Percentiles rank a stretch among this genome's conserved stretches.
These are phyloP conservation scores for Nitzschia sp. DNA, from an alignment of 108 stramenopile species.

Conservation along the genomic window DNA sequence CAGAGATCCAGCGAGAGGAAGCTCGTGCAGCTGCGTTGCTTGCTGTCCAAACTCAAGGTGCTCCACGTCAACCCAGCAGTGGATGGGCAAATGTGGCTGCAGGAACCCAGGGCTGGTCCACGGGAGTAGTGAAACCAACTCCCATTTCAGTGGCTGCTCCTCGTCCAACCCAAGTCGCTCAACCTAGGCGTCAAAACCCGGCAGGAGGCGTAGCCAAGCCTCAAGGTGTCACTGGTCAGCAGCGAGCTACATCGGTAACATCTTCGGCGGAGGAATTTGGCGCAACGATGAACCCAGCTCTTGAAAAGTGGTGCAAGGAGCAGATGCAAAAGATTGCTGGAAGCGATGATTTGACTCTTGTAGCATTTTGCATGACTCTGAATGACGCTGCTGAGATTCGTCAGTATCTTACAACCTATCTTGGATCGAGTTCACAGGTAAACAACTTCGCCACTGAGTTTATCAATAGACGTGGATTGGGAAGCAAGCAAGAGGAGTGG, in stretches of 20 bases:
- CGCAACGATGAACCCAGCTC: slow-evolving; percentile 72
- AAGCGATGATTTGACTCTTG: slow-evolving; percentile 90
- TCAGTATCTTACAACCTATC: slow-evolving; percentile 91
- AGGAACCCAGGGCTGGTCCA: slow-evolving; percentile 62
- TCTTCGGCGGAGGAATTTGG: slow-evolving; percentile 76
- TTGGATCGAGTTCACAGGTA: slow-evolving; percentile 89
- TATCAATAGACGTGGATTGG: slow-evolving; percentile 84
- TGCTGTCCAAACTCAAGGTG: slow-evolving; percentile 52
- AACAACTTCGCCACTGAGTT: slow-evolving; percentile 94
- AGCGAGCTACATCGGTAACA: slow-evolving; percentile 17
- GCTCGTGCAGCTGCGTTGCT: slow-evolving; percentile 65
- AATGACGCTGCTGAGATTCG: slow-evolving; percentile 87
- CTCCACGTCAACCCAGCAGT: slow-evolving; percentile 40
- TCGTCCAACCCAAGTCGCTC: slow-evolving; percentile 18
- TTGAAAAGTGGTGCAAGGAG: slow-evolving; percentile 90
- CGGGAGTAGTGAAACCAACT: slow-evolving; percentile 37
- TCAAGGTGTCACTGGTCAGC: slow-evolving; percentile 1
- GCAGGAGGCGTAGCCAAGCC: slow-evolving; percentile 2
- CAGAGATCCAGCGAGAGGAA: slow-evolving; percentile 88
- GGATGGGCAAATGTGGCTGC: slow-evolving; percentile 89
- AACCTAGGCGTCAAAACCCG: slow-evolving; percentile 16
- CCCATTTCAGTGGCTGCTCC: slow-evolving; percentile 21
- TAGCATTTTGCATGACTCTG: slow-evolving; percentile 94
- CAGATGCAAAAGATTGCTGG: slow-evolving; percentile 90
- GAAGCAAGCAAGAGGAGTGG: slow-evolving; percentile 71